Percentiles rank a stretch among this genome's conserved stretches.
phyloP scores from a whole-genome alignment of 129 eudicot species.

The Chrysanthemum lavandulifolium region DNA sequence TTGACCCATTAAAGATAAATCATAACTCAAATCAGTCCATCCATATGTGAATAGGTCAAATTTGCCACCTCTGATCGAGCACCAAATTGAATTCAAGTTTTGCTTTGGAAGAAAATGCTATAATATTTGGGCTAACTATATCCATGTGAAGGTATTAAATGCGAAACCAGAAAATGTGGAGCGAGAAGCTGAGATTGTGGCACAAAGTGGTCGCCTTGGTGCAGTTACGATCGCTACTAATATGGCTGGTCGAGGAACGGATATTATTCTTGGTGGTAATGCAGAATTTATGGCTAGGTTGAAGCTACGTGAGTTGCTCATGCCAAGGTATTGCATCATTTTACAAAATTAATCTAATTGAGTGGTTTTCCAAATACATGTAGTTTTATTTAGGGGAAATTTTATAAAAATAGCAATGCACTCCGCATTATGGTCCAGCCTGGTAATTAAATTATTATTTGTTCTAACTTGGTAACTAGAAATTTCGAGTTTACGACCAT shows the following conservation, averaged over 20 bases:
- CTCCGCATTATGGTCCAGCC: no score
- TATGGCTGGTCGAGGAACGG: conserved; percentile 99
- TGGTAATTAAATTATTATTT: no score
- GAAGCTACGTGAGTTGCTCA: conserved; percentile 93
- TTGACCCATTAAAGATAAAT: no score
- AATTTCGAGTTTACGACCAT: no score
- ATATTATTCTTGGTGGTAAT: conserved; percentile 98
- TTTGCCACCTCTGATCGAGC: neutral
- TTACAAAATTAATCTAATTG: conserved; percentile 13
- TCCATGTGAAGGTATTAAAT: conserved; percentile 67
- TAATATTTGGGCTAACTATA: conserved; percentile 11
- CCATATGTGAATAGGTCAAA: no score
- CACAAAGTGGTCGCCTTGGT: conserved; percentile 99
- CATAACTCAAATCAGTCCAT: no score
- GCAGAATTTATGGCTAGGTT: conserved; percentile 99
- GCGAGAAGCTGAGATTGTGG: conserved; percentile 99
- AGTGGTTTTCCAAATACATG: neutral
- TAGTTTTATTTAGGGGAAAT: neutral
- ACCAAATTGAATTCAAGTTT: neutral
- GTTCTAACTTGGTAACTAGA: no score
- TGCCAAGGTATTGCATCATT: conserved; percentile 72
- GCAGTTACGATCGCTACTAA: conserved; percentile 98
- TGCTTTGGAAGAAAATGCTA: conserved; percentile 4
- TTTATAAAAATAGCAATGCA: neutral
- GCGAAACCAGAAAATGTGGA: conserved; percentile 99